Conservation (phyloP, 352 stramenopile genomes). For the Phytophthora multivora region DNA sequence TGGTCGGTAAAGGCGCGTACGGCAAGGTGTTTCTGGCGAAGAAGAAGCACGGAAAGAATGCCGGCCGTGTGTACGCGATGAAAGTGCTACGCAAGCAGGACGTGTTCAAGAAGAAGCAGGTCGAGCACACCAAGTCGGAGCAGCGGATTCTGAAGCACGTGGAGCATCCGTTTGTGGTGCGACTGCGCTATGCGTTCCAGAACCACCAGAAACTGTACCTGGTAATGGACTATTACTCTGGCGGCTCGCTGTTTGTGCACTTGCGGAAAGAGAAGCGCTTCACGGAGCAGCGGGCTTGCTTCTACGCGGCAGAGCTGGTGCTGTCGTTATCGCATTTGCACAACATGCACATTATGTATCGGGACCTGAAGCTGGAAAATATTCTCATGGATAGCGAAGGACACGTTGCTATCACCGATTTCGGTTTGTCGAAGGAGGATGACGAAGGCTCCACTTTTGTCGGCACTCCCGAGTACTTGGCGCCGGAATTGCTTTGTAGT, state of each 20-base stretch:
- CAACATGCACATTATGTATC: slow-evolving; percentile 90
- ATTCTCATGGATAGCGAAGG: slow-evolving; percentile 88
- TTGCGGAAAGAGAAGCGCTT: slow-evolving; percentile 81
- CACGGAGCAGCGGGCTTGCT: slow-evolving; percentile 65
- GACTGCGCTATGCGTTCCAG: slow-evolving; percentile 88
- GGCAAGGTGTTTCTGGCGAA: slow-evolving; percentile 88
- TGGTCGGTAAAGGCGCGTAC: slow-evolving; percentile 89
- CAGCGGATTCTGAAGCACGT: slow-evolving; percentile 89
- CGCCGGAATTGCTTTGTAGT: slow-evolving; percentile 75
- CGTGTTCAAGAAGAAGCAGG: slow-evolving; percentile 87
- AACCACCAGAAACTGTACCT: slow-evolving; percentile 89
- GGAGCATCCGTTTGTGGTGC: slow-evolving; percentile 90
- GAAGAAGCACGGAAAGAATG: slow-evolving; percentile 74
- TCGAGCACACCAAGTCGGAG: slow-evolving; percentile 90
- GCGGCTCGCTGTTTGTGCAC: slow-evolving; percentile 87
- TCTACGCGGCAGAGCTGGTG: slow-evolving; percentile 88
- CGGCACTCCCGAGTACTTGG: slow-evolving; percentile 85
- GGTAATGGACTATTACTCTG: slow-evolving; percentile 91
- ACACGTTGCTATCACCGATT: slow-evolving; percentile 87
- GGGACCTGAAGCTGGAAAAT: slow-evolving; percentile 91
- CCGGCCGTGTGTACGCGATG: slow-evolving; percentile 87
- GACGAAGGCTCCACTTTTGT: slow-evolving; percentile 86
- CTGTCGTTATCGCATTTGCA: slow-evolving; percentile 86
- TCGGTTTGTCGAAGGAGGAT: slow-evolving; percentile 88
- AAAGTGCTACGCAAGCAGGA: slow-evolving; percentile 89